Conservation (phyloP, 2,329 filamentous ascomycete genomes). For the Fusarium cyanostomum region DNA sequence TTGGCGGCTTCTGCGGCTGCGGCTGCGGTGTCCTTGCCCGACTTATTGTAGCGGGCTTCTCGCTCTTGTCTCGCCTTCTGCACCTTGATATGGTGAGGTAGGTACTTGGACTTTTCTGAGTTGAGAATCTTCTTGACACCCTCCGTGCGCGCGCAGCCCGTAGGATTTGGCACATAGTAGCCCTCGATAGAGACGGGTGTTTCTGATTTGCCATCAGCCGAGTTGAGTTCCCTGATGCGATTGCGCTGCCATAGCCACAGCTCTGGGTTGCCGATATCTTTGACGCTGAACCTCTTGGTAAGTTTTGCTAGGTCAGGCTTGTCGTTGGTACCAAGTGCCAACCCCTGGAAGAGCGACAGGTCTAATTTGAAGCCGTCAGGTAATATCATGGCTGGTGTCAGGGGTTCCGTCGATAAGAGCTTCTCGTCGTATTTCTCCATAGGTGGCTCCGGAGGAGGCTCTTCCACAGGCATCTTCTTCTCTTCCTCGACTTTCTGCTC, state of each 20-base stretch:
- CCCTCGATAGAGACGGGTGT: conserved; percentile 62
- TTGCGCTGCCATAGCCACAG: conserved; percentile 68
- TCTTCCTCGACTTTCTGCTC: conserved; percentile 27
- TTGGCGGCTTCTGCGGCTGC: conserved; percentile 76
- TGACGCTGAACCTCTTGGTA: conserved; percentile 56
- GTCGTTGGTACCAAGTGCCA: conserved; percentile 57
- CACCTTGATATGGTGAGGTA: conserved; percentile 97
- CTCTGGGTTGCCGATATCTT: conserved; percentile 59
- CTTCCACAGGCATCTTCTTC: conserved; percentile 42
- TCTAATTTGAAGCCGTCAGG: conserved; percentile 58
- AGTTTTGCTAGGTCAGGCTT: conserved; percentile 60
- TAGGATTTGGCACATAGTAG: conserved; percentile 85
- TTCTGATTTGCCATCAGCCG: conserved; percentile 41
- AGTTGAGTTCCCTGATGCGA: conserved; percentile 65
- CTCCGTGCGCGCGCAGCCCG: conserved; percentile 90
- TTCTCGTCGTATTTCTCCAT: conserved; percentile 63
- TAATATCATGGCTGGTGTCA: conserved; percentile 56
- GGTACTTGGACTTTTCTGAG: conserved; percentile 96
- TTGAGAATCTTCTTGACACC: conserved; percentile 96
- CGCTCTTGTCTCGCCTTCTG: conserved; percentile 90
- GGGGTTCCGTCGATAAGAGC: conserved; percentile 59
- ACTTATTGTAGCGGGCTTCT: conserved; percentile 77
- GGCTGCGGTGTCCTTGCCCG: conserved; percentile 70
- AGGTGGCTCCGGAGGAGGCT: conserved; percentile 48
- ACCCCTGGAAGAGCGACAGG: conserved; percentile 55